Conservation (phyloP, 345 rosid genomes). For the Brassica incana region DNA sequence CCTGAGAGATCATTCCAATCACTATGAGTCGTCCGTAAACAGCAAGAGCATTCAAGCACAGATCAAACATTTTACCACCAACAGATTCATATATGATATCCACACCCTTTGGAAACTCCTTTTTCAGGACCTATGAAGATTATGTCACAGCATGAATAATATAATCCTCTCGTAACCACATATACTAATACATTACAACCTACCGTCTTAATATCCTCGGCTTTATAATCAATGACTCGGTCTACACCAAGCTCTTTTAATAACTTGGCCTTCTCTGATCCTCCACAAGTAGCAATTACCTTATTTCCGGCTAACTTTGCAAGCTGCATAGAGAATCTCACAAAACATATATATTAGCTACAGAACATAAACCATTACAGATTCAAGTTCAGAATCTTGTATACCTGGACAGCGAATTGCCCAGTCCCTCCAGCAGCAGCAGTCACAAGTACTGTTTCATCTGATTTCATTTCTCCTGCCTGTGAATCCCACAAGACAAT, state of each 20-base stretch:
- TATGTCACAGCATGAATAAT: neutral
- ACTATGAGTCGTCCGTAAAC: slow-evolving; percentile 77
- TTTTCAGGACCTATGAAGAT: slow-evolving; percentile 63
- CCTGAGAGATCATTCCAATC: slow-evolving; percentile 99
- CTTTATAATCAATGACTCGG: slow-evolving; percentile 83
- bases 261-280: slow-evolving; percentile 75
- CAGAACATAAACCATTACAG: slow-evolving; percentile 1
- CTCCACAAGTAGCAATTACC: slow-evolving; percentile 94
- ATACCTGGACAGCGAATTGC: slow-evolving; percentile 97
- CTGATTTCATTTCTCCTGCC: slow-evolving; percentile 88
- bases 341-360: neutral
- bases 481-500: slow-evolving; percentile 37
- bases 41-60: slow-evolving; percentile 86
- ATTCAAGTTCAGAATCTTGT: slow-evolving; percentile 2
- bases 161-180: neutral
- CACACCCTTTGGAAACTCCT: slow-evolving; percentile 82
- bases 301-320: slow-evolving; percentile 86
- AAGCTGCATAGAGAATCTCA: slow-evolving; percentile 52
- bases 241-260: slow-evolving; percentile 82
- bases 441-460: slow-evolving; percentile 81
- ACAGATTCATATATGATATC: slow-evolving; percentile 93
- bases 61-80: slow-evolving; percentile 88
- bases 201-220: slow-evolving; percentile 82
- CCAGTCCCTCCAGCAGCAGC: slow-evolving; percentile 99
- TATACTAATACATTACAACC: neutral